These are phyloP conservation scores for Mortierella sp. DNA, from an alignment of 371 early-diverging fungal genomes.

Conservation along the genomic window DNA sequence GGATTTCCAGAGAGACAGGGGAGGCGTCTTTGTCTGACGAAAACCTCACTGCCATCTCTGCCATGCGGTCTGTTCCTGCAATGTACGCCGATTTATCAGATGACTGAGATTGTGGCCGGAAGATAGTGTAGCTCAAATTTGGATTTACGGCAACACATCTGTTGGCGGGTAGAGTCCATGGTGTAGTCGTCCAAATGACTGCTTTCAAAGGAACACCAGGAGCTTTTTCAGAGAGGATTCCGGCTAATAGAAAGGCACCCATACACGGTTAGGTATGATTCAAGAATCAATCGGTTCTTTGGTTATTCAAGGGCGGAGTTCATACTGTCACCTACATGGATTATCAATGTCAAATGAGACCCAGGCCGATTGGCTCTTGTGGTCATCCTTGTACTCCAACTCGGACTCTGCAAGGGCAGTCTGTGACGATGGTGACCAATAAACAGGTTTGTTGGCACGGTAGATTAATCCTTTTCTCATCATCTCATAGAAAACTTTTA, in stretches of 20 bases:
- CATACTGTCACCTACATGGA: slow-evolving; percentile 44
- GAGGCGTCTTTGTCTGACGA: neutral
- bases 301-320: neutral
- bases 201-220: slow-evolving; percentile 54
- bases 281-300: neutral
- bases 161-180: slow-evolving; percentile 96
- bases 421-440: slow-evolving; percentile 93
- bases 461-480: slow-evolving; percentile 67
- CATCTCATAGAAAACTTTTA: slow-evolving; percentile 83
- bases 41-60: slow-evolving; percentile 49
- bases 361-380: slow-evolving; percentile 80
- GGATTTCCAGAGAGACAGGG: slow-evolving; percentile 17
- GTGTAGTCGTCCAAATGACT: slow-evolving; percentile 97
- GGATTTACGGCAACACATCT: slow-evolving; percentile 84
- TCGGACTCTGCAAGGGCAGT: slow-evolving; percentile 95
- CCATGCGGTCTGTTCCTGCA: slow-evolving; percentile 60
- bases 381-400: slow-evolving; percentile 89
- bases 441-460: slow-evolving; percentile 78
- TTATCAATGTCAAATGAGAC: slow-evolving; percentile 67
- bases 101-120: slow-evolving; percentile 43
- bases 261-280: slow-evolving; percentile 7
- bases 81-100: slow-evolving; percentile 54
- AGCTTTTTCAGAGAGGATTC: slow-evolving; percentile 9
- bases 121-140: slow-evolving; percentile 75
- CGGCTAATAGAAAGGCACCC: slow-evolving; percentile 15